These are phyloP conservation scores for Thelephora ganbajun DNA, from an alignment of 768 basidiomycete species.

Conservation along the genomic window DNA sequence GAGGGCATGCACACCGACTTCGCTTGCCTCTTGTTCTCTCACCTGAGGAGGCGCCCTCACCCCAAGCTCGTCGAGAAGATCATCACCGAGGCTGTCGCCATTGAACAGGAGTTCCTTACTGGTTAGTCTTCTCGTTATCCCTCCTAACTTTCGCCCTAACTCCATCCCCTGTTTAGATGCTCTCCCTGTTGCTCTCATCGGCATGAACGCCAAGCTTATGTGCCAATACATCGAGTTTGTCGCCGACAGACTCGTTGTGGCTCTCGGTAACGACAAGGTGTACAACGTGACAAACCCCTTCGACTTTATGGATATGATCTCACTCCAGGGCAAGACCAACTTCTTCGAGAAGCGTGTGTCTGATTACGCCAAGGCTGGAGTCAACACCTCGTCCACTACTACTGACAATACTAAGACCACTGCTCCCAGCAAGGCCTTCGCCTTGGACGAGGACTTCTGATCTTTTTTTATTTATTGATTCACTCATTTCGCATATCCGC, in stretches of 20 bases:
- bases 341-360: constrained; percentile 8
- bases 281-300: constrained; percentile 29
- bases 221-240: constrained; percentile 30
- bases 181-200: constrained; percentile 31
- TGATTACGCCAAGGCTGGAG: constrained; percentile 3
- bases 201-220: constrained; percentile 40
- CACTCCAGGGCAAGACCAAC: constrained; percentile 11
- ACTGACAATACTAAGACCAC: background rate
- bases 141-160: background rate
- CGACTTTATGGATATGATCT: constrained; percentile 27
- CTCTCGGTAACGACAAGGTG: constrained; percentile 32
- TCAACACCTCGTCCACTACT: background rate
- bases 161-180: constrained; percentile 16
- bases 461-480: no score
- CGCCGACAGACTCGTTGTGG: constrained; percentile 31
- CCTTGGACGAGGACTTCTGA: no score
- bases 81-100: constrained; percentile 31
- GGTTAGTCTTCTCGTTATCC: constrained; percentile 7
- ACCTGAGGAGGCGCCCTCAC: constrained; percentile 34
- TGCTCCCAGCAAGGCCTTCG: background rate
- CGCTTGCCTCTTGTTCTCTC: constrained; percentile 39
- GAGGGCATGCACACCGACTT: constrained; percentile 44
- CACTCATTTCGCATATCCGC: no score
- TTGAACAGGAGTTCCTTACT: constrained; percentile 33
- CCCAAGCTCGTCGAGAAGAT: constrained; percentile 29